A percentile compares a stretch with the other conserved stretches of the same genome.
These are phyloP conservation scores for Fusarium graminum DNA, from an alignment of 2,329 filamentous ascomycete species.

Conservation along the genomic window DNA sequence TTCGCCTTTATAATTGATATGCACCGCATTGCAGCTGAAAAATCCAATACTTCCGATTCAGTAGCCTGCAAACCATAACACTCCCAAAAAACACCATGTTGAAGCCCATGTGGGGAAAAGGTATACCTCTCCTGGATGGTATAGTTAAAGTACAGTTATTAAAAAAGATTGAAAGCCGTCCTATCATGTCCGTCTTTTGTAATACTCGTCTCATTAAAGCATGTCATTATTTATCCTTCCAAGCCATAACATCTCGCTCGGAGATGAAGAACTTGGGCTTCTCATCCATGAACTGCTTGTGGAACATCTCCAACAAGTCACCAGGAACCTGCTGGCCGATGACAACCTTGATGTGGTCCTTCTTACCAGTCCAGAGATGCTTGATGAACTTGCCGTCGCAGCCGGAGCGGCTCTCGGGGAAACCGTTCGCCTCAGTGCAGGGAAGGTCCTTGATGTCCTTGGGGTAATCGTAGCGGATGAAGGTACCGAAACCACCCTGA, in stretches of 20 bases:
- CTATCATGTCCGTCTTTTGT: conserved; percentile 38
- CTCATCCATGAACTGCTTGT: conserved; percentile 54
- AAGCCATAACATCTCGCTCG: conserved; percentile 53
- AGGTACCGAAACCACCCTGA: conserved; percentile 61
- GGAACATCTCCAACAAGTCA: conserved; percentile 53
- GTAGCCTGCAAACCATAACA: conserved; percentile 42
- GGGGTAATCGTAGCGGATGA: conserved; percentile 58
- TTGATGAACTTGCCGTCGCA: conserved; percentile 59
- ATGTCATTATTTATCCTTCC: conserved; percentile 38
- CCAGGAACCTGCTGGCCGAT: conserved; percentile 57
- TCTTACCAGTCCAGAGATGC: conserved; percentile 60
- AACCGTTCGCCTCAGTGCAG: conserved; percentile 61
- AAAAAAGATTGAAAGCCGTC: conserved; percentile 44
- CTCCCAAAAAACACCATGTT: conserved; percentile 46
- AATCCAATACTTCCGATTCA: conserved; percentile 43
- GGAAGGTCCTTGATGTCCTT: conserved; percentile 57
- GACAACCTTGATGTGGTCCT: conserved; percentile 56
- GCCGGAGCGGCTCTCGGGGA: conserved; percentile 54
- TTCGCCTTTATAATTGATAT: conserved; percentile 17
- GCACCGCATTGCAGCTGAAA: conserved; percentile 32
- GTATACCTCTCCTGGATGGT: conserved; percentile 40
- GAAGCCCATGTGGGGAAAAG: conserved; percentile 38
- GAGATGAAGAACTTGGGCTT: conserved; percentile 54
- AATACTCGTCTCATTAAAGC: conserved; percentile 41
- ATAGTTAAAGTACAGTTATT: conserved; percentile 48